Conservation (phyloP, 768 basidiomycete species). For the Phlebiopsis flavidoalba region DNA sequence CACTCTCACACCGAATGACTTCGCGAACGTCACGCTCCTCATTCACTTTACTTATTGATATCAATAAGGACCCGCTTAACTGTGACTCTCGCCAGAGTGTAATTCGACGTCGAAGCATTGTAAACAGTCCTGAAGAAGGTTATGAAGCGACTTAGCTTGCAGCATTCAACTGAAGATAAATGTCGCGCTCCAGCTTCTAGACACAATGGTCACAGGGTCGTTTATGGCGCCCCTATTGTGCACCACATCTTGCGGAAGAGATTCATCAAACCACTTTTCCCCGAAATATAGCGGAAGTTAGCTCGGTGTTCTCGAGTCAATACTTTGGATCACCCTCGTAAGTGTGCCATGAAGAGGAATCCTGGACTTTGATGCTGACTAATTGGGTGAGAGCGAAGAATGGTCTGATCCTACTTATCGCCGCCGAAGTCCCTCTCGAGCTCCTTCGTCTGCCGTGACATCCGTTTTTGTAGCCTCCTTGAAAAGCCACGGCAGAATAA, state of each 20-base stretch:
- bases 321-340: conserved; percentile 71
- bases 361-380: neutral
- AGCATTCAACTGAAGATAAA: neutral
- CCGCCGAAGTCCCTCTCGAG: conserved; percentile 56
- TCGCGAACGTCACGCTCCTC: conserved; percentile 80
- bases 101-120: conserved; percentile 54
- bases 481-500: conserved; percentile 75
- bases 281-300: conserved; percentile 20
- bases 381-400: conserved; percentile 38
- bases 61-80: conserved; percentile 87
- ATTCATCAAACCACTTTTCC: conserved; percentile 44
- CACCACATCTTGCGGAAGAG: conserved; percentile 93
- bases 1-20: conserved; percentile 71
- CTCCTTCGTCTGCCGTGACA: conserved; percentile 56
- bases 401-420: conserved; percentile 56
- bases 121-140: conserved; percentile 72
- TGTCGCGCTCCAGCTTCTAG: conserved; percentile 58
- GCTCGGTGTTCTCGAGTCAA: conserved; percentile 70
- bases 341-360: conserved; percentile 18
- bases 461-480: conserved; percentile 59
- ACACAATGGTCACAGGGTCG: conserved; percentile 61
- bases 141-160: conserved; percentile 37
- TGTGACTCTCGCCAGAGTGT: conserved; percentile 48
- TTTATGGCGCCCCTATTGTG: conserved; percentile 81
- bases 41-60: conserved; percentile 90